Evolutionary conservation across 805 yeast species (phyloP), one percentile per base, ranked within the genome.

Genomic region (Candida alai): DNA sequence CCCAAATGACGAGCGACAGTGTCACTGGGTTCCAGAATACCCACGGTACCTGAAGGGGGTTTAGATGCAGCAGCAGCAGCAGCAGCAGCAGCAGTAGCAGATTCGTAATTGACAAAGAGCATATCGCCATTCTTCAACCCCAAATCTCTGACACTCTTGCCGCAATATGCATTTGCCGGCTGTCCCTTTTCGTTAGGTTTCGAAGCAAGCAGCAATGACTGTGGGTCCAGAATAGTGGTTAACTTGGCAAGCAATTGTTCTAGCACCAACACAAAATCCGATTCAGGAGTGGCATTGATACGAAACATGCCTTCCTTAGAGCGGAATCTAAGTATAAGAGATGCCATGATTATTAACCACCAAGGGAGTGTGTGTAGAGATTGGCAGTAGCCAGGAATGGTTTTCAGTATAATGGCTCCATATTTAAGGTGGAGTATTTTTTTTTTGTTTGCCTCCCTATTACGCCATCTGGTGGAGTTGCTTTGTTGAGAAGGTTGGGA

Each of bases 231-330:
- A 4, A 32, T 32, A 5, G 42, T 29, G 14, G 39, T 40, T 17
- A 64, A 37, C 29, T 64, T 58, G 17, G 30, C 27, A 8, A 44
- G 42, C 18, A 76, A 56, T 31, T 62, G 58, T 17, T 65, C 70
- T 17, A 78, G 43, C 1, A 75, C 73, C 0, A 46, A 44, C 4
- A 57, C 51, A 40, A 84, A 76, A 6, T 62, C 61, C 14, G 65
- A 68, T 1, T 47, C 30, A 3, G 65, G 58, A 17, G 75, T 76
- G 19, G 74, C 76, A 17, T 62, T 54, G 22, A 84, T 71, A 35
- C 97, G 73, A 53, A 76, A 77, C 74, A 78, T 81, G 6, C 97
- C 97, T 45, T 84, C 84, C 49, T 76, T 85, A 19, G 93, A 70
- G 51, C 96, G 73, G 59, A 93, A 86, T 50, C 98, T 62, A 45